Evolutionary conservation across 805 yeast genomes (phyloP).

Genomic region (Lipomyces sp.): DNA sequence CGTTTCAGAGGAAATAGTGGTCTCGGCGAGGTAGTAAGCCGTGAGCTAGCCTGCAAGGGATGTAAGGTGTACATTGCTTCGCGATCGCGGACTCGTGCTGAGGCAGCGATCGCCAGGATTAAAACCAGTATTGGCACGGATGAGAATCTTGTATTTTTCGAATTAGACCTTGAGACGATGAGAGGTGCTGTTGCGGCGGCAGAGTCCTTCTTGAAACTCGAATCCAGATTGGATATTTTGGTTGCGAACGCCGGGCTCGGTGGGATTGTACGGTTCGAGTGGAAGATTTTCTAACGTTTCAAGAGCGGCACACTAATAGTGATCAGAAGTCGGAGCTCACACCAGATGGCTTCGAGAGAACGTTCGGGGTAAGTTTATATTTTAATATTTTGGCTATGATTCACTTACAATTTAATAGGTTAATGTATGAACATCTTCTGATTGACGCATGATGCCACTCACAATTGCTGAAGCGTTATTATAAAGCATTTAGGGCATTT

Average conservation of each 20-base stretch:
- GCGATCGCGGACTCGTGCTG: slow-evolving; percentile 26
- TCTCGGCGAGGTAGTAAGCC: slow-evolving; percentile 31
- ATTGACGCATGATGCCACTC: neutral
- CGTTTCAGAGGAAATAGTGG: slow-evolving; percentile 32
- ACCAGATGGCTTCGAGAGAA: slow-evolving; percentile 33
- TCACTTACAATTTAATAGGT: neutral
- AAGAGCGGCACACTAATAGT: neutral
- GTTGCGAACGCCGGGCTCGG: slow-evolving; percentile 74
- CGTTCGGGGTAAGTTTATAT: slow-evolving; percentile 24
- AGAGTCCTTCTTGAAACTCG: slow-evolving; percentile 49
- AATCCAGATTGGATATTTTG: slow-evolving; percentile 59
- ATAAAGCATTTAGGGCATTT: slow-evolving; percentile 37
- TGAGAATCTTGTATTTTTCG: slow-evolving; percentile 25
- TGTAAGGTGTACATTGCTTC: slow-evolving; percentile 34
- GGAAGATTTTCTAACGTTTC: neutral
- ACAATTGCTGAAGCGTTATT: neutral
- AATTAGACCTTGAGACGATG: slow-evolving; percentile 31
- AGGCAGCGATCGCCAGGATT: slow-evolving; percentile 31
- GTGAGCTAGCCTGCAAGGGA: slow-evolving; percentile 32
- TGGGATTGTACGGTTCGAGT: slow-evolving; percentile 19
- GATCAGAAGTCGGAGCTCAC: slow-evolving; percentile 26
- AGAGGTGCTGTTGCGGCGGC: slow-evolving; percentile 28
- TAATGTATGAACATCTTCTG: neutral
- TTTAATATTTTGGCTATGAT: neutral
- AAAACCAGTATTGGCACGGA: slow-evolving; percentile 17